Conservation (phyloP, 2,329 filamentous ascomycete genomes). For the Tympanopsis confertula region DNA sequence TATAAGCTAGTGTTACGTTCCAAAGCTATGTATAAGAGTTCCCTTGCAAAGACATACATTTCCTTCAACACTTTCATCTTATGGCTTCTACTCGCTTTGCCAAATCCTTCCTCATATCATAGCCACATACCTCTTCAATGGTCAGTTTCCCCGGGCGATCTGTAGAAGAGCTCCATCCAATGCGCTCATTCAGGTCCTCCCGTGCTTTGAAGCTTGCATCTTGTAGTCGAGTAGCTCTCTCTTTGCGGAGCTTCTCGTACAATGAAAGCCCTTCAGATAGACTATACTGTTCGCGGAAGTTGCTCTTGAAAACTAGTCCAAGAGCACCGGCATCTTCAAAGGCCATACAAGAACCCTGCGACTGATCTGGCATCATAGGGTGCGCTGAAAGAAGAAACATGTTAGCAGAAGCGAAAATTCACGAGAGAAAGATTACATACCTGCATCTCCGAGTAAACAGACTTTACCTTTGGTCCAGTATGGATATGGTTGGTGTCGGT, state of each 20-base stretch:
- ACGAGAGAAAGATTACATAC: too few relatives aligned
- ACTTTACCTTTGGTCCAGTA: conserved; percentile 15
- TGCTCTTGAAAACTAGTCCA: conserved; percentile 18
- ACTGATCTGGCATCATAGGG: conserved; percentile 19
- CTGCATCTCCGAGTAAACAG: conserved; percentile 16
- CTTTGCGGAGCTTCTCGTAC: conserved; percentile 16
- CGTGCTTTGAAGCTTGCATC: conserved; percentile 9
- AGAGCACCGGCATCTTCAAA: conserved; percentile 26
- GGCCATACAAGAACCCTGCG: conserved; percentile 21
- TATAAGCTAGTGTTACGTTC: too few relatives aligned
- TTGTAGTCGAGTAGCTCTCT: conserved; percentile 15
- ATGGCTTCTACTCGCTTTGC: too few relatives aligned
- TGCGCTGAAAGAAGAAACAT: too few relatives aligned
- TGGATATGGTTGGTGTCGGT: conserved; percentile 13
- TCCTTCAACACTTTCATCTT: too few relatives aligned
- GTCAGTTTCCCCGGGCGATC: too few relatives aligned
- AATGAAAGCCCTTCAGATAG: conserved; percentile 10
- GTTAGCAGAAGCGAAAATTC: too few relatives aligned
- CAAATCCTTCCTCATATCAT: too few relatives aligned
- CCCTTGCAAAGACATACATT: too few relatives aligned
- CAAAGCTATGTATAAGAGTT: too few relatives aligned
- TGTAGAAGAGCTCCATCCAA: too few relatives aligned
- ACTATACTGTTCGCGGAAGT: conserved; percentile 9
- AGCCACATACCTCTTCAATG: too few relatives aligned
- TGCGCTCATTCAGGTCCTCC: conserved; percentile 3